Evolutionary conservation across 176 grass and related monocot genomes (phyloP).

Genomic region (Chloris gayana): DNA sequence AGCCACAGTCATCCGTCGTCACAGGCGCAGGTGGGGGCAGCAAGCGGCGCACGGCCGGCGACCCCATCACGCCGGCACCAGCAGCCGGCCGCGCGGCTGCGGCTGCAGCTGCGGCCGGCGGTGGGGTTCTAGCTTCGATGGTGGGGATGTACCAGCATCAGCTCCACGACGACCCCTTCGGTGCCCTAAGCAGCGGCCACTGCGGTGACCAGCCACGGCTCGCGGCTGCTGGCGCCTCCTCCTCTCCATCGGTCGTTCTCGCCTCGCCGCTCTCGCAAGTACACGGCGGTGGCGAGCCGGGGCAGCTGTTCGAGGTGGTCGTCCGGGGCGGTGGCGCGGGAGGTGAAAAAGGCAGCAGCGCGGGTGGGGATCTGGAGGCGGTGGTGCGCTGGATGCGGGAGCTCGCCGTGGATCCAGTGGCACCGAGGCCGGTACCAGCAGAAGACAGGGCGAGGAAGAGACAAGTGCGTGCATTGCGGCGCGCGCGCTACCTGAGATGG

Average conservation of each 20-base stretch:
- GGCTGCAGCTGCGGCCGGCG: conserved; percentile 10
- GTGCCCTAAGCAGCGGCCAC: conserved; percentile 39
- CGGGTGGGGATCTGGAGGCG: conserved; percentile 49
- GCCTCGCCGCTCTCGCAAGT: conserved; percentile 33
- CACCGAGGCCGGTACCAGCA: conserved; percentile 24
- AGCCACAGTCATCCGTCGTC: conserved; percentile 18
- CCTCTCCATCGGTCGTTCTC: conserved; percentile 2
- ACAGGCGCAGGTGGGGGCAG: conserved; percentile 40
- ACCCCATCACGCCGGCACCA: conserved; percentile 18
- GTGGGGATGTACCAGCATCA: conserved; percentile 63
- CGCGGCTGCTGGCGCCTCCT: conserved; percentile 12
- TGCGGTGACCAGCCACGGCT: conserved; percentile 43
- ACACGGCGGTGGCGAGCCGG: conserved; percentile 27
- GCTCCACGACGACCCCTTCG: conserved; percentile 52
- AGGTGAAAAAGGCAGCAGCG: conserved; percentile 9
- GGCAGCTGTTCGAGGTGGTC: conserved; percentile 42
- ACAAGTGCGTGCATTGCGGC: conserved; percentile 59
- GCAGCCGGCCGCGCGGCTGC: conserved; percentile 35
- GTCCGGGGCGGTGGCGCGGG: conserved; percentile 37
- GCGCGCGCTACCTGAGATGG: conserved; percentile 55
- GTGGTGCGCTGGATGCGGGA: conserved; percentile 57
- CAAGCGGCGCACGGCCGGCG: conserved; percentile 45
- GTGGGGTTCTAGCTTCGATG: conserved; percentile 42
- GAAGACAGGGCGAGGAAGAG: conserved; percentile 45
- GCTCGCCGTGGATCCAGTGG: conserved; percentile 57